A percentile compares a stretch with the other conserved stretches of the same genome.
Conservation (phyloP, 306 rosid species). For the Cicer cuneatum region DNA sequence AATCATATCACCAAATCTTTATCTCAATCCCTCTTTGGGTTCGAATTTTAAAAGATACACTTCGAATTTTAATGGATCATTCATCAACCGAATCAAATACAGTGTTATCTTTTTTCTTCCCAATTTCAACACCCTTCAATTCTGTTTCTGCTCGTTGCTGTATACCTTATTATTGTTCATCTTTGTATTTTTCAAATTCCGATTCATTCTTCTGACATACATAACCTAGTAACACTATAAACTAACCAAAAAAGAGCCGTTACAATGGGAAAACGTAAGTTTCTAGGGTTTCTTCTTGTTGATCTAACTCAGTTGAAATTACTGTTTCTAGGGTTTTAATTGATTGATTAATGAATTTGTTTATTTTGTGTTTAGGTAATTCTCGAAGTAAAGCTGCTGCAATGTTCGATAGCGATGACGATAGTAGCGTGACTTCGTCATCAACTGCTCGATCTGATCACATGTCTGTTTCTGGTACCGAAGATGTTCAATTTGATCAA, state of each 20-base stretch:
- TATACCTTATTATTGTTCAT: constrained; percentile 38
- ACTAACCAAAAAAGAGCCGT: constrained; percentile 32
- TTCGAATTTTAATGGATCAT: constrained; percentile 64
- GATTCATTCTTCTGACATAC: constrained; percentile 51
- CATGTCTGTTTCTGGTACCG: constrained; percentile 58
- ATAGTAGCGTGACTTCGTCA: constrained; percentile 82
- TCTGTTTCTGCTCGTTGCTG: constrained; percentile 47
- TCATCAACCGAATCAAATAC: constrained; percentile 53
- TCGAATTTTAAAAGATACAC: background rate
- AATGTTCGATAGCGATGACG: constrained; percentile 77
- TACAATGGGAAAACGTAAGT: constrained; percentile 93
- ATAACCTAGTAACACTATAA: background rate
- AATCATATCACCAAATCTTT: background rate
- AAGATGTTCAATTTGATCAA: constrained; percentile 68
- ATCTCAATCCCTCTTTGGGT: constrained; percentile 9
- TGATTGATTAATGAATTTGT: background rate
- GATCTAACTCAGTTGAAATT: background rate
- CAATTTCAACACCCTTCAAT: constrained; percentile 50
- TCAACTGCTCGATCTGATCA: constrained; percentile 76
- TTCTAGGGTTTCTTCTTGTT: constrained; percentile 32
- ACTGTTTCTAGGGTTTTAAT: background rate
- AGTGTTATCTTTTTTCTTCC: constrained; percentile 30
- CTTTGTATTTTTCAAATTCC: constrained; percentile 48
- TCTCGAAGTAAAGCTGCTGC: constrained; percentile 77
- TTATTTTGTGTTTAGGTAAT: constrained; percentile 55